Evolutionary conservation across 192 early-diverging fungal species (phyloP).

Genomic region (Gaertneriomyces semiglobifer): DNA sequence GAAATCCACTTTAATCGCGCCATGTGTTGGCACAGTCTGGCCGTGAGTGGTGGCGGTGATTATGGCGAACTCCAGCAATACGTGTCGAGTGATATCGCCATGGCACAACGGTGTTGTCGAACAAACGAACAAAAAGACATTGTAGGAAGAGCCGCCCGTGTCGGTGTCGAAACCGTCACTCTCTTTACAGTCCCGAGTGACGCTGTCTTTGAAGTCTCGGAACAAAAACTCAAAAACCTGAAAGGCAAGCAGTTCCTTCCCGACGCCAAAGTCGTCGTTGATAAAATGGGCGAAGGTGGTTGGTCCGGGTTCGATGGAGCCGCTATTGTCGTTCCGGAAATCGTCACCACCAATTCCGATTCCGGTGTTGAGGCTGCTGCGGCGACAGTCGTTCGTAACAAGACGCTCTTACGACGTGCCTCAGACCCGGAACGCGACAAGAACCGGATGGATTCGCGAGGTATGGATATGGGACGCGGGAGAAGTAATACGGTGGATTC

Average conservation of each 20-base stretch:
- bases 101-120: conserved; percentile 40
- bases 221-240: conserved; percentile 71
- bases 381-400: too few species aligned
- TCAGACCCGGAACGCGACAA: too few species aligned
- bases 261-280: conserved; percentile 59
- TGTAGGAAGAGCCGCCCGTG: conserved; percentile 30
- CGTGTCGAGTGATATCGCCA: conserved; percentile 60
- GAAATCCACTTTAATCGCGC: conserved; percentile 91
- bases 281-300: conserved; percentile 35
- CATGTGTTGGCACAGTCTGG: conserved; percentile 69
- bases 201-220: conserved; percentile 73
- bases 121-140: conserved; percentile 25
- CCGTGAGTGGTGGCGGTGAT: conserved; percentile 47
- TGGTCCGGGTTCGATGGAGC: conserved; percentile 56
- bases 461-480: too few species aligned
- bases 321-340: conserved; percentile 2
- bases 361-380: too few species aligned
- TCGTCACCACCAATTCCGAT: background rate
- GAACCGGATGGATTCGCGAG: too few species aligned
- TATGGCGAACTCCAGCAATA: conserved; percentile 13
- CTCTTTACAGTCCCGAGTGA: conserved; percentile 63
- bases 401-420: too few species aligned
- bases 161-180: conserved; percentile 25
- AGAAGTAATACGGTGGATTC: too few species aligned
- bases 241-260: conserved; percentile 70